Conservation (phyloP, 768 basidiomycete genomes). For the Lactarius indigo region DNA sequence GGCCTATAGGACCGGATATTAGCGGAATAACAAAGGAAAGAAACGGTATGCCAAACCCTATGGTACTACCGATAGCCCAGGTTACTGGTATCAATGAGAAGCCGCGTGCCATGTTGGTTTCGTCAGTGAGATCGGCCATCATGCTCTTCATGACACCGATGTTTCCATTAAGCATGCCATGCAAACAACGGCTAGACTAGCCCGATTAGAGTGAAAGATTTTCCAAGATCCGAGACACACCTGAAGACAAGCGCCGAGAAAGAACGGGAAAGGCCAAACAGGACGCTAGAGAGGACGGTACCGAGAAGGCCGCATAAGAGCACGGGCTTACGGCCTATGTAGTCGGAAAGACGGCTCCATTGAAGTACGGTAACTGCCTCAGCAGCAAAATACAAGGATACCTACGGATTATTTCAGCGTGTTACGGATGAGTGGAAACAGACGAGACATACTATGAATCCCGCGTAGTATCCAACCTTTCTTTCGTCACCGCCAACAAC, state of each 20-base stretch:
- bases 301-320: slow-evolving; percentile 39
- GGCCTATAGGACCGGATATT: no score
- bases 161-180: slow-evolving; percentile 40
- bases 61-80: not conserved
- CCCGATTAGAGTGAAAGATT: not conserved
- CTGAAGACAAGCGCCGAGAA: slow-evolving; percentile 29
- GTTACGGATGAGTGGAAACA: not conserved
- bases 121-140: slow-evolving; percentile 27
- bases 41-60: slow-evolving; percentile 11
- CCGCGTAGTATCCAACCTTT: slow-evolving; percentile 30
- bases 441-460: slow-evolving; percentile 40
- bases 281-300: slow-evolving; percentile 33
- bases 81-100: not conserved
- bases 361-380: slow-evolving; percentile 43
- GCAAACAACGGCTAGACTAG: slow-evolving; percentile 17
- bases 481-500: slow-evolving; percentile 44
- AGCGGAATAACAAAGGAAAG: not conserved
- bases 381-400: slow-evolving; percentile 45
- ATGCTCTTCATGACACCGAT: slow-evolving; percentile 31
- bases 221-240: not conserved
- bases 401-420: slow-evolving; percentile 28
- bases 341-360: slow-evolving; percentile 47
- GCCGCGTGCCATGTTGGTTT: not conserved
- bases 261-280: slow-evolving; percentile 38
- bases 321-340: slow-evolving; percentile 47